phyloP scores from a whole-genome alignment of 1,284 basidiomycete species.

The Fomitopsis pinicola region DNA sequence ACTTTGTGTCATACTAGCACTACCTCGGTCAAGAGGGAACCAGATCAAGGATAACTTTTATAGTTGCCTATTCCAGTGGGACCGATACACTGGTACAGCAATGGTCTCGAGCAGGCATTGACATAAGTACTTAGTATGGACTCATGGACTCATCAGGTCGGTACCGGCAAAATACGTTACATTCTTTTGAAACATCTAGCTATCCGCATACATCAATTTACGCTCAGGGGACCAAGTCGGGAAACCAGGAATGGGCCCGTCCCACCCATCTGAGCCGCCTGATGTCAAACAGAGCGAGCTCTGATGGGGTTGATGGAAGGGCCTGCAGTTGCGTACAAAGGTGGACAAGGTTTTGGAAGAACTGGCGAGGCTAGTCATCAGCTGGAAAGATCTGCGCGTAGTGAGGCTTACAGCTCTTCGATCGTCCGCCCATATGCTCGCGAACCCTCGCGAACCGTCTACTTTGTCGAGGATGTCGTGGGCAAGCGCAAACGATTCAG shows the following conservation, averaged over 20 bases:
- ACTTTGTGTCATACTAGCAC: too few species aligned
- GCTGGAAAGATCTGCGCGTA: not conserved
- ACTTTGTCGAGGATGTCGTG: slow-evolving; percentile 11
- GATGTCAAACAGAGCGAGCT: not conserved
- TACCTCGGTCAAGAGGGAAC: too few species aligned
- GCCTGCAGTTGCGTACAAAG: not conserved
- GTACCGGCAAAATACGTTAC: too few species aligned
- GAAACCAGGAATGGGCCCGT: slow-evolving; percentile 2
- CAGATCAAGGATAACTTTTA: not conserved
- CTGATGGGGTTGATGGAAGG: not conserved
- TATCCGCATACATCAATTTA: too few species aligned
- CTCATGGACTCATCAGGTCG: too few species aligned
- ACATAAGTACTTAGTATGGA: too few species aligned
- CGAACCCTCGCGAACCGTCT: slow-evolving; percentile 7
- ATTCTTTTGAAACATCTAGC: too few species aligned
- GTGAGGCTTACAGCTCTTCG: slow-evolving; percentile 9
- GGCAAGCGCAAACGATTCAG: slow-evolving; percentile 12
- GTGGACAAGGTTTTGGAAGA: not conserved
- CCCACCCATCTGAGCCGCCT: not conserved
- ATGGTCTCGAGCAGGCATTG: too few species aligned
- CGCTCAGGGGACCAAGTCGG: not conserved
- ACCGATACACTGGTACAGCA: too few species aligned
- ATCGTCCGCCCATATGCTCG: slow-evolving; percentile 14
- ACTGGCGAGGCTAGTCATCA: not conserved
- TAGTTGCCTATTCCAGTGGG: too few species aligned